Base-by-base conservation (phyloP, 352 stramenopile species). In the Pythium aquatile region DNA sequence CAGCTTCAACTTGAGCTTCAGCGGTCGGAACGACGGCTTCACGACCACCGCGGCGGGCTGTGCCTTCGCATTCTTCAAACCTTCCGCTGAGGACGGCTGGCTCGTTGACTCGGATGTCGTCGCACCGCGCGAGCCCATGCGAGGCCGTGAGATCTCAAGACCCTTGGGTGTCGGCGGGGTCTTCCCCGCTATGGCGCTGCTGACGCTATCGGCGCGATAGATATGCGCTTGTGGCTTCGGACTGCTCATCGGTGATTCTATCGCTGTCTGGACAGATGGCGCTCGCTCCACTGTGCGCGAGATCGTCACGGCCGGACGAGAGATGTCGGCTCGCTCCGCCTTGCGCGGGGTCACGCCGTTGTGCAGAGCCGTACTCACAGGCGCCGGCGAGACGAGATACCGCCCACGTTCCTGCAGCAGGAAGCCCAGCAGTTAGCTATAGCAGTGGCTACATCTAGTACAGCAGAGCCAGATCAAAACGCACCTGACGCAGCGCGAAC, bases 1-100 rank as follows among this genome's bases (percentile, higher is more conserved):
- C 28, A 96, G 69, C 68, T 94, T 94, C 29, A 92, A 66, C 73
- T 96, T 96, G 56, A 93, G 79, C 65, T 96, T 96, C 61, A 91
- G 73, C 9, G 87, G 70, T 26, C 81, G 70, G 72, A 89, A 93
- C 6, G 85, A 81, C 7, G 69, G 74, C 58, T 91, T 94, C 3
- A 77, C 65, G 35, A 76, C 81, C 16, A 85, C 63, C 0, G 77
- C 57, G 17, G 88, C 87, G 28, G 75, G 60, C 14, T 61, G 75
- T 14, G 73, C 66, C 62, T 90, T 92, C 2, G 55, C 28, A 26
- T 51, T 65, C 60, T 83, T 87, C 17, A 62, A 44, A 2, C 72
- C 54, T 24, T 88, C 81, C 47, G 48, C 58, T 3, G 66, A 55
- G 4, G 66, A 57, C 6, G 40, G 52, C 20, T 56, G 57, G 7